Evolutionary conservation across 192 early-diverging fungal genomes (phyloP), one percentile per base, ranked within the genome.

Genomic region (Entophlyctis helioformis): DNA sequence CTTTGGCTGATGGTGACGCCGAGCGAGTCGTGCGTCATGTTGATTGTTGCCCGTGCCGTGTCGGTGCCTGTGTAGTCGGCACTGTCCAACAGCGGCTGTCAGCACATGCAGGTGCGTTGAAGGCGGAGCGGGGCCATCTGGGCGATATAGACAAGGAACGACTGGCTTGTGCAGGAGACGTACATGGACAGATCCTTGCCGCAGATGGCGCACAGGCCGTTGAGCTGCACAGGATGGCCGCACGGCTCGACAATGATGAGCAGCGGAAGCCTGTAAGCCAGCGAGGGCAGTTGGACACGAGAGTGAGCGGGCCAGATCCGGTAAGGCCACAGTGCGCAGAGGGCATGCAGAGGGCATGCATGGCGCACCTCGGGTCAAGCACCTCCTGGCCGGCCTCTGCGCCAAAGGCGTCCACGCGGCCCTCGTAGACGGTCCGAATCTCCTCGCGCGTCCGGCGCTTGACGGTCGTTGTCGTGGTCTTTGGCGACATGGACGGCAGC

Each of bases 121-220:
- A 1, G 21, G 39, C 32, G 13, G 57, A 41, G 15, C 61, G 64
- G 25, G 42, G 38, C 25, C 15, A 32, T 28, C 48, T 51, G 15
- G 27, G 5, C 13, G 20, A 41, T 48, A 47, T 36, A 38, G 23
- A 11, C 3, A 24, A 18, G 19, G 36, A 44, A n/a, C 31, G 41
- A 25, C 20, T 21, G 11, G 24, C 20, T 13, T 20, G 18, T 1
- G 36, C 10, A 32, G 24, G 45, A 11, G 1, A 42, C 53, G 35
- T 63, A 83, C 80, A 44, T 51, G 18, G 60, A 53, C 43, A 88
- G 38, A 25, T 89, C 78, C 36, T 74, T 69, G 28, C 87, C 86
- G 61, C 91, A 95, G 24, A 83, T 45, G 5, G 77, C 82, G 57
- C 91, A 95, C 28, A 91, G 48, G 15, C 85, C 85, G 43, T 75